These are phyloP conservation scores for Pythium sp. DNA, from an alignment of 352 stramenopile species.

Conservation along the genomic window DNA sequence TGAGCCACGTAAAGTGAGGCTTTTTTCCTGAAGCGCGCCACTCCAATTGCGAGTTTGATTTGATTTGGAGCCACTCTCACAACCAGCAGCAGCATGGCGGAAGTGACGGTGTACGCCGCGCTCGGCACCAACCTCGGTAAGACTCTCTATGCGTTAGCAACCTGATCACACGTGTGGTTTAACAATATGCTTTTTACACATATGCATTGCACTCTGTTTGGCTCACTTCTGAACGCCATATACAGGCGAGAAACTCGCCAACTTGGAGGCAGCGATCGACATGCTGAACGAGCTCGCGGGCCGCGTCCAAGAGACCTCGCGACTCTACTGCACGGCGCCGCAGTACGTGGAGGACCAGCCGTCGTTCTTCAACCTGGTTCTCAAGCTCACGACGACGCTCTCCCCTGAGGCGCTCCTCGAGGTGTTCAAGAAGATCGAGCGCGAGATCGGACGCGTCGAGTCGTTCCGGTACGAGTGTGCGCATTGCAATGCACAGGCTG, in stretches of 20 bases:
- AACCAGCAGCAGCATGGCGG: neutral
- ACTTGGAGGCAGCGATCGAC: constrained; percentile 61
- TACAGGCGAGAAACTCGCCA: constrained; percentile 62
- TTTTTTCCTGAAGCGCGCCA: neutral
- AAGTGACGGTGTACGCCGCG: constrained; percentile 38
- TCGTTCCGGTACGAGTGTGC: constrained; percentile 39
- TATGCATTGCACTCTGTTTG: neutral
- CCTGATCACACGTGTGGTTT: neutral
- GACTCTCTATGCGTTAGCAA: neutral
- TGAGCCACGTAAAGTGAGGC: neutral
- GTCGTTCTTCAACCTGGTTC: constrained; percentile 93
- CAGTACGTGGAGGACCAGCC: constrained; percentile 96
- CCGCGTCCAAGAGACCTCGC: constrained; percentile 78
- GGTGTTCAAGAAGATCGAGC: constrained; percentile 89
- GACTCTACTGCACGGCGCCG: constrained; percentile 90
- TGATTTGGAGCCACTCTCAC: neutral
- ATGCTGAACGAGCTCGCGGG: constrained; percentile 50
- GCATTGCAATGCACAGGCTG: no score
- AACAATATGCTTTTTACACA: neutral
- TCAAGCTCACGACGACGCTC: constrained; percentile 84
- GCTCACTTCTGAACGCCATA: neutral
- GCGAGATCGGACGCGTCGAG: constrained; percentile 79
- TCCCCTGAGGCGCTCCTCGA: constrained; percentile 74
- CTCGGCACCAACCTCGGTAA: constrained; percentile 77
- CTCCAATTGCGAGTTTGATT: neutral